Evolutionary conservation across 108 stramenopile genomes (phyloP), one percentile per base, ranked within the genome.

Genomic region (Halocafeteria seosinensis): DNA sequence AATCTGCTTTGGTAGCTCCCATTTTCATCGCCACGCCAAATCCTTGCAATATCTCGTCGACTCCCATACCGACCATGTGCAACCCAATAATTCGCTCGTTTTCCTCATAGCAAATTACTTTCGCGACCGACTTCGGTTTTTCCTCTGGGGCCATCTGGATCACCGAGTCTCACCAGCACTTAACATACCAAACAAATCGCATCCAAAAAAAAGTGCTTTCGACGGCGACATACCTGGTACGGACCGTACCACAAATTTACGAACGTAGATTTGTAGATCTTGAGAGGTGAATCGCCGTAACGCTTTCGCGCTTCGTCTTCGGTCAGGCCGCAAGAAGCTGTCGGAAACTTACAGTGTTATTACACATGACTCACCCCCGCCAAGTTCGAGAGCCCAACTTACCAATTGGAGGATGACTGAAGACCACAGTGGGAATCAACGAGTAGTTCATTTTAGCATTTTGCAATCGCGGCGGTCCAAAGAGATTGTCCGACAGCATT

Each of bases 21-120:
- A 81, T 76, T 50, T 77, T 78, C 47, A 92, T 76, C 12, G 91
- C 91, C 57, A 95, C 81, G 31, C 81, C 91, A 69, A 96, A 91
- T 25, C 95, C 95, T 65, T 96, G 95, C 34, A 96, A 64, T 85
- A 96, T 88, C 74, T 96, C 95, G 62, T 94, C 95, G 3, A 83
- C 76, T 13, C 84, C 89, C 78, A 88, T 85, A 6, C 92, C 92
- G 51, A 92, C 88, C 26, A 89, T 77, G 71, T 96, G 92, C 6
- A 93, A 72, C 50, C 94, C 92, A 34, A 95, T 85, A n/a, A 95
- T 89, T 37, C 71, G 73, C 66, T 94, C 89, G 2, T 85, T 76
- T 30, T 73, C 67, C 11, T 89, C 92, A 21, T 77, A 85, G 63
- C 87, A 88, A 25, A 94, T 74, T 32, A 82, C 55, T 68, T 95